Base-by-base conservation (phyloP, 768 basidiomycete species). In the Boletus rubropictus region DNA sequence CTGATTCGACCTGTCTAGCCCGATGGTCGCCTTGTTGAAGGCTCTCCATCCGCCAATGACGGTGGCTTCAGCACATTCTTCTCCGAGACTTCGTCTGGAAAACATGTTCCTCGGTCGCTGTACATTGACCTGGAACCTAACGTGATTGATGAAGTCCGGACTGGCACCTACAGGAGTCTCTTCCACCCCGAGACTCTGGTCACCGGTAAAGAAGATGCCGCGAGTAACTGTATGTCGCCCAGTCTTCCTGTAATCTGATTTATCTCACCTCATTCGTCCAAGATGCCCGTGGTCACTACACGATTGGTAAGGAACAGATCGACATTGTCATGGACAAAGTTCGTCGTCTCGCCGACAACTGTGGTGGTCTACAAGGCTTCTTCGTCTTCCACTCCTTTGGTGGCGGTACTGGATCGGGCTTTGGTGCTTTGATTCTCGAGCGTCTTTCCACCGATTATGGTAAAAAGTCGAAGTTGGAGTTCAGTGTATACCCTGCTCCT, bases 381-480 rank as follows among this genome's bases (percentile, higher is more conserved):
- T 98, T 98, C 67, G 92, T 96, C 59, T 98, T 98, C 84, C 95
- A 97, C 77, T 99, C 95, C 40, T 98, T 99, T 69, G 95, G 95
- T 68, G 95, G 95, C 63, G 95, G 95, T 70, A 98, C 95, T 53
- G 95, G 95, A 53, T 99, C 95, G 49, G 95, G 95, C 55, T 95
- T 99, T 65, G 95, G 95, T 61, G 93, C 95, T 42, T 81, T 98
- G 56, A 80, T 98, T 43, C 82, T 99, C 50, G 95, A 98, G 72
- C 84, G 89, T 56, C 82, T 99, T 43, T 94, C 94, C 15, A 87
- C 86, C 49, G 95, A 99, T 69, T 99, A 96, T 59, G 95, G 95
- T 67, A 99, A 97, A 74, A 99, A 97, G 74, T 93, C 89, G 46
- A 97, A 97, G 77, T 81, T 97, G 53, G 94, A 99, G 71, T 97